These are phyloP conservation scores for Hypoxylon cercidicola DNA, from an alignment of 495 filamentous ascomycete genomes.

Conservation along the genomic window DNA sequence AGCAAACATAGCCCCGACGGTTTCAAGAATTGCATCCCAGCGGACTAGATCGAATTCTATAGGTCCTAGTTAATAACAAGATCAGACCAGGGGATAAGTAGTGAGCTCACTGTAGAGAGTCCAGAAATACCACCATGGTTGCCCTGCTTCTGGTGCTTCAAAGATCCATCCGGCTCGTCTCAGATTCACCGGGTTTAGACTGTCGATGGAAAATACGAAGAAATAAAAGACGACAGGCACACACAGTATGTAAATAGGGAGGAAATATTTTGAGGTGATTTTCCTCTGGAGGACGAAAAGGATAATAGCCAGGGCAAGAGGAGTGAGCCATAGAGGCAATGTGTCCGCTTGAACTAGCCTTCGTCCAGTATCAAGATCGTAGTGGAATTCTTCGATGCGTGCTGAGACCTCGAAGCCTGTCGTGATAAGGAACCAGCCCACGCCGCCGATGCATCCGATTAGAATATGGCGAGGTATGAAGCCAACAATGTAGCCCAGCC, in stretches of 20 bases:
- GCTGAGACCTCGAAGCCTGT: conserved; percentile 97
- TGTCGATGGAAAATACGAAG: conserved; percentile 72
- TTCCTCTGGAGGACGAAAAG: conserved; percentile 78
- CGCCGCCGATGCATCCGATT: conserved; percentile 97
- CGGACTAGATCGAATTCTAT: conserved; percentile 78
- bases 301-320: conserved; percentile 78
- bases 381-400: conserved; percentile 83
- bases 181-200: conserved; percentile 69
- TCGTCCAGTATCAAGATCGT: conserved; percentile 76
- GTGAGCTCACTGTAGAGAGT: conserved; percentile 80
- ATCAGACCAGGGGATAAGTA: not conserved
- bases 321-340: conserved; percentile 82
- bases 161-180: conserved; percentile 89
- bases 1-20: conserved; percentile 94
- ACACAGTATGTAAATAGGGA: conserved; percentile 85
- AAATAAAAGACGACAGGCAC: conserved; percentile 87
- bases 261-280: conserved; percentile 80
- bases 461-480: conserved; percentile 97
- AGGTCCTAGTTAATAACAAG: conserved; percentile 39
- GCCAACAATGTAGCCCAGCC: conserved; percentile 88
- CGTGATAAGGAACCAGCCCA: conserved; percentile 93
- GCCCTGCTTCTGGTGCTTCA: conserved; percentile 78
- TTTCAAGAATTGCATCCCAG: conserved; percentile 81
- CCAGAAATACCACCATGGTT: conserved; percentile 98
- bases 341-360: conserved; percentile 77